Conservation (phyloP, 75 land plant genomes). For the Sequoiadendron giganteum region DNA sequence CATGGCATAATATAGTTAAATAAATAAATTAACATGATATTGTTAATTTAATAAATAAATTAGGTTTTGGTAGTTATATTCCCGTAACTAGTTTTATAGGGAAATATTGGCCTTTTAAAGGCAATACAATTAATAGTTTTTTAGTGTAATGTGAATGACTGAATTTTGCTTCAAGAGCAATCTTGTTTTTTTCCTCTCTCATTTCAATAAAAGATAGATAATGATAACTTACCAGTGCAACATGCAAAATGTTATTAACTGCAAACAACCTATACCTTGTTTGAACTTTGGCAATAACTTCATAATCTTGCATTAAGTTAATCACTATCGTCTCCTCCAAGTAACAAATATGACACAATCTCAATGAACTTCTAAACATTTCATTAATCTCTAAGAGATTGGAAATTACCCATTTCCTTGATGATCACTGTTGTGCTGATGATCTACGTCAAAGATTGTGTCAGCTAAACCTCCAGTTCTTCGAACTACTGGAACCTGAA, state of each 20-base stretch:
- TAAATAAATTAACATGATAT: too few species aligned
- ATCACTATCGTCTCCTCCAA: not conserved
- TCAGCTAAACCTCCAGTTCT: conserved; percentile 81
- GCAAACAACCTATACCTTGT: not conserved
- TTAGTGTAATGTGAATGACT: too few species aligned
- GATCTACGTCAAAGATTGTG: conserved; percentile 69
- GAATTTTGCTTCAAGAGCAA: too few species aligned
- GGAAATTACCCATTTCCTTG: conserved; percentile 54
- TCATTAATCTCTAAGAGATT: not conserved
- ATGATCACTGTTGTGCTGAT: conserved; percentile 19
- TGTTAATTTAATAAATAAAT: too few species aligned
- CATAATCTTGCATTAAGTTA: not conserved
- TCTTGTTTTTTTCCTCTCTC: too few species aligned
- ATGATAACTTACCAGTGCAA: not conserved
- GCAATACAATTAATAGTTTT: too few species aligned
- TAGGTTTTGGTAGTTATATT: too few species aligned
- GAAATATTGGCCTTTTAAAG: too few species aligned
- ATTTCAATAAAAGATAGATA: too few species aligned
- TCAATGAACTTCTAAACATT: not conserved
- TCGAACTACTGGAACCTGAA: conserved; percentile 67
- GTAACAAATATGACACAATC: not conserved
- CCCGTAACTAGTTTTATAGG: too few species aligned
- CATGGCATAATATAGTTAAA: too few species aligned
- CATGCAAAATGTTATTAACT: not conserved
- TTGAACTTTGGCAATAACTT: not conserved